Conservation (phyloP, 2,329 filamentous ascomycete genomes). For the Ophiosphaerella narmari region DNA sequence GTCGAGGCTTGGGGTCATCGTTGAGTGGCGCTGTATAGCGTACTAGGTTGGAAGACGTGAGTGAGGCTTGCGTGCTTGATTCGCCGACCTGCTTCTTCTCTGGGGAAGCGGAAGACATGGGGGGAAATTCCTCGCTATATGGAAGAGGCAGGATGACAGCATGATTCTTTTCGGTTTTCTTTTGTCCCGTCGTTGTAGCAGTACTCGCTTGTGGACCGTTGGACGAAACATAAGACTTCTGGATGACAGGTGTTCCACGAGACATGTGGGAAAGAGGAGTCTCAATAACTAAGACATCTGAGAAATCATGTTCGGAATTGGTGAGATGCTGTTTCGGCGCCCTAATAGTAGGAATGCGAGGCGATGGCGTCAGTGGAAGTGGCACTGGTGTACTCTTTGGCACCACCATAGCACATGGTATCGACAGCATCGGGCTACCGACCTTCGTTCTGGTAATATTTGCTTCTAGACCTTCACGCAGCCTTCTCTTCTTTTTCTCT, state of each 20-base stretch:
- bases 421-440: background rate
- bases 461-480: background rate
- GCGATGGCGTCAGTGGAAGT: constrained; percentile 11
- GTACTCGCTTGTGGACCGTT: constrained; percentile 3
- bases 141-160: background rate
- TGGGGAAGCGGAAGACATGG: background rate
- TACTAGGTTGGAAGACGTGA: constrained; percentile 21
- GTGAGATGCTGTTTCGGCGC: background rate
- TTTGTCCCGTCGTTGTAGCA: background rate
- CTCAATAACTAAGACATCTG: constrained; percentile 14
- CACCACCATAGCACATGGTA: background rate
- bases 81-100: constrained; percentile 1
- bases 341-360: background rate
- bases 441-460: background rate
- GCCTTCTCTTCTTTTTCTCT: constrained; percentile 5
- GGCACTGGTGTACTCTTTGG: constrained; percentile 16
- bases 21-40: constrained; percentile 21
- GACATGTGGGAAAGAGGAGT: constrained; percentile 19
- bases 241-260: background rate
- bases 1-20: constrained; percentile 18
- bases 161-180: constrained; percentile 1
- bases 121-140: background rate
- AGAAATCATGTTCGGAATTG: background rate
- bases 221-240: constrained; percentile 17
- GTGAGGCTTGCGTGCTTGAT: constrained; percentile 7